A percentile compares a stretch with the other conserved stretches of the same genome.
These are phyloP conservation scores for Boeremia exigua DNA, from an alignment of 2,329 filamentous ascomycete species.

Conservation along the genomic window DNA sequence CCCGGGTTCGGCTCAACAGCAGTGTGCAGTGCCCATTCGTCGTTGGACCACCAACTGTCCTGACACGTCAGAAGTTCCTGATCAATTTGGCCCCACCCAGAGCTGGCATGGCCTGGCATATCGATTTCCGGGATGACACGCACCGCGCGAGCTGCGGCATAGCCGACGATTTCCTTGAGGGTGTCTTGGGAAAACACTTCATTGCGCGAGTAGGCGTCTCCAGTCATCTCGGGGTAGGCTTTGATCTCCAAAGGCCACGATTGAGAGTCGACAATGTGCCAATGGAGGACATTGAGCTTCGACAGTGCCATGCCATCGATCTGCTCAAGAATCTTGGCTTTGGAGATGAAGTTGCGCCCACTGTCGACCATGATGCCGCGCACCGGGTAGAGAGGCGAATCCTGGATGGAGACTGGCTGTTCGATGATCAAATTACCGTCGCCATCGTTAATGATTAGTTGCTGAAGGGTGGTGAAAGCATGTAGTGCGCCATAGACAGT, in stretches of 20 bases:
- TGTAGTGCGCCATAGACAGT: constrained; percentile 63
- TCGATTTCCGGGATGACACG: constrained; percentile 67
- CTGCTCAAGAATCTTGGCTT: constrained; percentile 60
- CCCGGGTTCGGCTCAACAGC: constrained; percentile 64
- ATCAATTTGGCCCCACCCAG: constrained; percentile 64
- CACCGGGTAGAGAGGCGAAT: constrained; percentile 60
- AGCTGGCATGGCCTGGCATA: constrained; percentile 65
- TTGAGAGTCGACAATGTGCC: constrained; percentile 63
- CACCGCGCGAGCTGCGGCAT: constrained; percentile 62
- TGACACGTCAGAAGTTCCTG: constrained; percentile 62
- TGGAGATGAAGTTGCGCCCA: constrained; percentile 61
- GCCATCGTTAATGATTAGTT: constrained; percentile 59
- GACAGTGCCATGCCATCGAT: constrained; percentile 62
- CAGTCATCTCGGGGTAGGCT: constrained; percentile 59
- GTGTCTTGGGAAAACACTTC: constrained; percentile 55
- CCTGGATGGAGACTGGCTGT: constrained; percentile 59
- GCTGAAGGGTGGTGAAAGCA: constrained; percentile 64
- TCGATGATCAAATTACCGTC: constrained; percentile 56
- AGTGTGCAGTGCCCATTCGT: constrained; percentile 61
- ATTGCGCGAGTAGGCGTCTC: constrained; percentile 60
- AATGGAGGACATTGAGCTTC: constrained; percentile 65
- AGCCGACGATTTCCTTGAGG: constrained; percentile 55
- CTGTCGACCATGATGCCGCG: constrained; percentile 63
- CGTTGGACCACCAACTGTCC: constrained; percentile 67
- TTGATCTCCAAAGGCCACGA: constrained; percentile 62